Evolutionary conservation across 2,329 filamentous ascomycete species (phyloP), one percentile per base, ranked within the genome.

Genomic region (Trichoderma arundinaceum): DNA sequence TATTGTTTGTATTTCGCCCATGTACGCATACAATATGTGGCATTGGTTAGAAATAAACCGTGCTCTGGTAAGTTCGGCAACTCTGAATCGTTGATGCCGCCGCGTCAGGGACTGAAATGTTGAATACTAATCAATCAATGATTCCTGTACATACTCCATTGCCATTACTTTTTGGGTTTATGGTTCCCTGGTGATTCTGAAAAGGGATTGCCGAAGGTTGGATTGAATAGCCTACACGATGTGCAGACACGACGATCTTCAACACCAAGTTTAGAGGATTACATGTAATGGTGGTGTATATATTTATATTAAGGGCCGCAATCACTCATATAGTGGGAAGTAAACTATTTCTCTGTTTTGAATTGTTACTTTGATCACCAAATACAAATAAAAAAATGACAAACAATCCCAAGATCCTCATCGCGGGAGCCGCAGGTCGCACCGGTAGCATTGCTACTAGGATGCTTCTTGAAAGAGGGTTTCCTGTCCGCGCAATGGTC

Each of bases 401-500:
- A 15, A 13, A 56, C 0, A 56, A 56, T 6, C 33, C 52, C 10
- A 56, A 56, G 52, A 41, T 56, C 35, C 52, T 56, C 17, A 56
- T 56, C 12, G 35, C 35, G 4, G 52, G 52, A 9, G 52, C 52
- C 17, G 52, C 52, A 22, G 35, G 52, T 13, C 52, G 52, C 12
- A 56, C 52, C 35, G 52, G 52, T 28, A 41, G 52, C 35, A 56
- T 56, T 39, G 52, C 52, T 56, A 56, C 52, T 7, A 28, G 35
- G 17, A 56, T 56, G 52, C 35, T 56, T 39, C 52, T 56, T 28
- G 52, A 39, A 56, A 56, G 35, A 56, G 35, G 52, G 4, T 57
- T 17, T 33, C 43, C 32, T n/a, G 17, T 49, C 2, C 44, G 43
- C 10, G 32, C 32, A 13, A 39, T 39, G 19, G 32, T 49, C 28